phyloP scores from a whole-genome alignment of 2,329 filamentous ascomycete genomes.

The Lachnellula willkommii region DNA sequence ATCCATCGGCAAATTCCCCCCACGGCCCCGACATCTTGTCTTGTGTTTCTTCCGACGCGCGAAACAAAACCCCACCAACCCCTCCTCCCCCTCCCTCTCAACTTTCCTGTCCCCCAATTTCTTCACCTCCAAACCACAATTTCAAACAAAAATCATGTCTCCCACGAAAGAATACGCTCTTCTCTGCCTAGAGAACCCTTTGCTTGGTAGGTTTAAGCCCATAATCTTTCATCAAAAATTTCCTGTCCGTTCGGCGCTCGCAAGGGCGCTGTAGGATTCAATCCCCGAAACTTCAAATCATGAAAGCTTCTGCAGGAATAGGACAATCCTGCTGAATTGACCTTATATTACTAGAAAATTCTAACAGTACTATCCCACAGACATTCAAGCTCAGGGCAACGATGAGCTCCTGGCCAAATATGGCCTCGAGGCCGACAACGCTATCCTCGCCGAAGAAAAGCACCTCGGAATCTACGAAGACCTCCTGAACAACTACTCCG shows the following conservation, averaged over 20 bases:
- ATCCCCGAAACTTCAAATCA: not conserved
- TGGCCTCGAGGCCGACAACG: constrained; percentile 89
- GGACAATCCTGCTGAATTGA: not conserved
- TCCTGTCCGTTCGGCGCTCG: not conserved
- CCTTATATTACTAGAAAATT: not conserved
- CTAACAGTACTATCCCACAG: constrained; percentile 38
- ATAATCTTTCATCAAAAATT: not conserved
- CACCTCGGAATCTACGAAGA: constrained; percentile 90
- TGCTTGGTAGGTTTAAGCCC: constrained; percentile 63
- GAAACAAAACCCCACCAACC: constrained; percentile 17
- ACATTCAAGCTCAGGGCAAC: constrained; percentile 86
- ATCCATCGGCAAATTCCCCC: not conserved
- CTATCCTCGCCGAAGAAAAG: constrained; percentile 90
- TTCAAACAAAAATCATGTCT: constrained; percentile 53
- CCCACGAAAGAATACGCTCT: constrained; percentile 76
- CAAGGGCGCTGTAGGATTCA: not conserved
- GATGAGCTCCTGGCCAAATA: constrained; percentile 88
- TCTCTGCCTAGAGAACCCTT: constrained; percentile 92
- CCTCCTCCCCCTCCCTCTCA: constrained; percentile 6
- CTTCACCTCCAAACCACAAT: constrained; percentile 1
- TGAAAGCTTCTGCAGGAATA: not conserved
- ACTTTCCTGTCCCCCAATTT: constrained; percentile 4
- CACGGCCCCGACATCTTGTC: not conserved
- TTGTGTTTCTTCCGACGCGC: not conserved
- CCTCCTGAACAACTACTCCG: constrained; percentile 83